Percentiles rank a stretch among this genome's conserved stretches.
Evolutionary conservation across 495 filamentous ascomycete genomes (phyloP).

Genomic region (Massariosphaeria phaeospora): DNA sequence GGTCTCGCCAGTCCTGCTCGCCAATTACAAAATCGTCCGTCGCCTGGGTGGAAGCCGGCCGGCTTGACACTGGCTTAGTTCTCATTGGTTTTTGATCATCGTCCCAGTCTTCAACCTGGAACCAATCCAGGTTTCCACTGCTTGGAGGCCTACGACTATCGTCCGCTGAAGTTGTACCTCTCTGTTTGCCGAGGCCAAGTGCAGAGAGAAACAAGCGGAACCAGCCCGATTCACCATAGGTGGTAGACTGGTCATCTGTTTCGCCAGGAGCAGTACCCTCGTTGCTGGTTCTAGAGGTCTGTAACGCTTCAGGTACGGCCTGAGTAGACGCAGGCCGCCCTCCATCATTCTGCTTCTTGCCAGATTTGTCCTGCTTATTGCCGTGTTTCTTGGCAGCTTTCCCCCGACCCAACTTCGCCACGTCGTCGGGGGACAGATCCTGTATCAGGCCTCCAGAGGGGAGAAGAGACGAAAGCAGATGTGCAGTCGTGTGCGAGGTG

Average conservation of each 20-base stretch:
- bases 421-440: conserved; percentile 48
- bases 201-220: conserved; percentile 52
- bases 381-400: conserved; percentile 27
- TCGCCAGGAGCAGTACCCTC: conserved; percentile 16
- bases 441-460: conserved; percentile 60
- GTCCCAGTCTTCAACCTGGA: conserved; percentile 62
- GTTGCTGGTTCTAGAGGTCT: conserved; percentile 24
- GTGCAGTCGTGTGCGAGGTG: conserved; percentile 90
- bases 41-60: conserved; percentile 28
- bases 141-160: conserved; percentile 70
- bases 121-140: conserved; percentile 79
- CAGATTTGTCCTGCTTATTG: conserved; percentile 16
- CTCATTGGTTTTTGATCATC: conserved; percentile 44
- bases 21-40: conserved; percentile 80
- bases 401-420: conserved; percentile 39
- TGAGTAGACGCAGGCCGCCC: conserved; percentile 33
- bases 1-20: conserved; percentile 88
- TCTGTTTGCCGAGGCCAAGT: conserved; percentile 48
- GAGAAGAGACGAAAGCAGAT: conserved; percentile 84
- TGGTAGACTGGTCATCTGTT: conserved; percentile 6
- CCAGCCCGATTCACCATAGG: conserved; percentile 44
- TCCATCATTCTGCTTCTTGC: conserved; percentile 8
- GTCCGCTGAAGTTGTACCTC: conserved; percentile 33
- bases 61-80: conserved; percentile 29
- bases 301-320: conserved; percentile 8